These are phyloP conservation scores for Plasmodium chabaudi DNA, from an alignment of 169 alveolate species.

Conservation along the genomic window DNA sequence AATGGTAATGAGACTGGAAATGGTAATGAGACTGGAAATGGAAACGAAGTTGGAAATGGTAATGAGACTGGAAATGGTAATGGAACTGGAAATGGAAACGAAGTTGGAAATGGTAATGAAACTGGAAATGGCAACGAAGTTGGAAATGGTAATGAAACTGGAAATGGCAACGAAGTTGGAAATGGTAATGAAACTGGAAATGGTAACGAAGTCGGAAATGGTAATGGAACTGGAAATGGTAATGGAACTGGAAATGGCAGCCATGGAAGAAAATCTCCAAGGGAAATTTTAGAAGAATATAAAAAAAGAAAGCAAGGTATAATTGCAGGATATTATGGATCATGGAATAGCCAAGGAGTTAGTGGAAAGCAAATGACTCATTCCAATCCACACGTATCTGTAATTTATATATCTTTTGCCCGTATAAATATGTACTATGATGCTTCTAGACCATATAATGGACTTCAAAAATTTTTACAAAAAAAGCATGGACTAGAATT, in stretches of 20 bases:
- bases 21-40: not conserved
- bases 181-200: not conserved
- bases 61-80: not conserved
- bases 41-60: no score
- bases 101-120: not conserved
- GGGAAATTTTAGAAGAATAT: slow-evolving; percentile 48
- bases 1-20: not conserved
- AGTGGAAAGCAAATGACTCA: slow-evolving; percentile 43
- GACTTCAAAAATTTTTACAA: slow-evolving; percentile 29
- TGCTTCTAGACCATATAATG: slow-evolving; percentile 54
- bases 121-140: not conserved
- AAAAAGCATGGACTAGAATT: slow-evolving; percentile 51
- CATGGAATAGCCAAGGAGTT: slow-evolving; percentile 73
- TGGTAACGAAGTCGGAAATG: slow-evolving; percentile 3
- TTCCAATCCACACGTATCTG: slow-evolving; percentile 35
- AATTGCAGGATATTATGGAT: slow-evolving; percentile 37
- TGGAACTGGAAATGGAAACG: slow-evolving; percentile 6
- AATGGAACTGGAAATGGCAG: not conserved
- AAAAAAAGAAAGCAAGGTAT: slow-evolving; percentile 48
- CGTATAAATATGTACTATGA: slow-evolving; percentile 57
- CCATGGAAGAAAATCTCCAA: slow-evolving; percentile 58
- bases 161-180: not conserved
- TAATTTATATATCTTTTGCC: slow-evolving; percentile 46
- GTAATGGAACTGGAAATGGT: not conserved
- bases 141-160: not conserved